Base-by-base conservation (phyloP, 352 stramenopile species). In the Globisporangium spinosum region DNA sequence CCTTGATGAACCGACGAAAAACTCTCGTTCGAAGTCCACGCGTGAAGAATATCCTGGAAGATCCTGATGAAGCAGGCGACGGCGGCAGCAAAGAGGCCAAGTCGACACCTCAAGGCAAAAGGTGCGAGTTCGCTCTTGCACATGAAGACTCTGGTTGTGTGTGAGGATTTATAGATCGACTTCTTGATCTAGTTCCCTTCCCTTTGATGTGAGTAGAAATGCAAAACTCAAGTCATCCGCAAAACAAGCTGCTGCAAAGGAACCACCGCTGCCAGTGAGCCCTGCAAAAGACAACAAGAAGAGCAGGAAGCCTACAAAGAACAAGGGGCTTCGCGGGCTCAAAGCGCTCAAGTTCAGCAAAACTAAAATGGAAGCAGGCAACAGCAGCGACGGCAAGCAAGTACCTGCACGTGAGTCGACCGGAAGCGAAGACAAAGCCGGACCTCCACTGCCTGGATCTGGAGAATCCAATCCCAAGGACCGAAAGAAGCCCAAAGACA, bases 21-120 rank as follows among this genome's bases (percentile, higher is more conserved):
- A 65, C 34, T 15, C 58, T 70, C 17, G 2, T n/a, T 1, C 65
- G 65, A 2, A 70, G 65, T 23, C 65, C 65, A 10, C 65, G 58
- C 20, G 23, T 38, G 15, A 65, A 56, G 47, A 66, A 58, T 32
- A 34, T 68, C 8, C 4, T 68, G 12, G 22, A 58, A 12, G 17
- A n/a, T 13, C 27, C 3, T 17, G 49, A 15, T 10, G 27, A 25
- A 22, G 8, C 57, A 38, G 38, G 43, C 4, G 40, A 27, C 13
- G 29, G 25, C 15, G 23, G 47, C 10, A 22, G 23, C 8, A 40
- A 62, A 4, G 53, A 35, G 3, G 12, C 63, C 3, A 51, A 32
- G 6, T 13, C 29, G 29, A 62, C 35, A 22, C 38, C 38, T 1
- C 35, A 38, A 29, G 55, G 23, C 35, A 38, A 63, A 58, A 56